Conservation (phyloP, 169 alveolate species). For the Besnoitia besnoiti region DNA sequence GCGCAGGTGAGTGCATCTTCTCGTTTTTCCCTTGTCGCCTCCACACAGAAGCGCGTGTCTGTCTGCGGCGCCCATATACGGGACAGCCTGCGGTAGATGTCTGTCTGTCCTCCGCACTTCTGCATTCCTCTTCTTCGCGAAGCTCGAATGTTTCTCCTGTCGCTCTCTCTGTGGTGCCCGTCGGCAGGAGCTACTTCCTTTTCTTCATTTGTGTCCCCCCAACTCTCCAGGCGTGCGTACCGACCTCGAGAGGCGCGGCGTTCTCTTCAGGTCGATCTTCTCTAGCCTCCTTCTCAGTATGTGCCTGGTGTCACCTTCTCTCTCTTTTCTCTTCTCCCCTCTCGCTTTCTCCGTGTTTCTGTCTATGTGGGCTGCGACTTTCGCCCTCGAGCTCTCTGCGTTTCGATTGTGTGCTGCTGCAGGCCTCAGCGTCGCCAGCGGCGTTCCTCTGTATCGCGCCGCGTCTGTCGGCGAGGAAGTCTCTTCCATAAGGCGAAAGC, state of each 20-base stretch:
- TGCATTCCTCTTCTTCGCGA: too few species aligned
- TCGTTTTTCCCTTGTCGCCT: not conserved
- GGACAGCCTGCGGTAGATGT: too few species aligned
- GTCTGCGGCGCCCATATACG: too few species aligned
- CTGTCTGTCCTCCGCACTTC: not conserved
- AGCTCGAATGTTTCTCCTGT: too few species aligned
- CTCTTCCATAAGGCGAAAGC: too few species aligned
- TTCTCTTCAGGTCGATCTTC: too few species aligned
- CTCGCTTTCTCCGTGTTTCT: not conserved
- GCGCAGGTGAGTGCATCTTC: not conserved
- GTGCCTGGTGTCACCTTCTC: not conserved
- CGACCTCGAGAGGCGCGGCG: too few species aligned
- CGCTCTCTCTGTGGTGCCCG: not conserved
- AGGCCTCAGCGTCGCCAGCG: constrained; percentile 33
- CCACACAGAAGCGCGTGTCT: not conserved
- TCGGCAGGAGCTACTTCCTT: not conserved
- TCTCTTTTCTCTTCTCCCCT: not conserved
- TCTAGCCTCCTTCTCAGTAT: too few species aligned
- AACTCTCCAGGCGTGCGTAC: too few species aligned
- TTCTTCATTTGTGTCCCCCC: too few species aligned
- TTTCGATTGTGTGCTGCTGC: too few species aligned
- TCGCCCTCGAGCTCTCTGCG: too few species aligned
- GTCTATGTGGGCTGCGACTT: not conserved
- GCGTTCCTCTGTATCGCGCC: constrained; percentile 3
- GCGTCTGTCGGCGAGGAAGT: not conserved